phyloP scores from a whole-genome alignment of 768 basidiomycete species.

The Lactifluus volemus region DNA sequence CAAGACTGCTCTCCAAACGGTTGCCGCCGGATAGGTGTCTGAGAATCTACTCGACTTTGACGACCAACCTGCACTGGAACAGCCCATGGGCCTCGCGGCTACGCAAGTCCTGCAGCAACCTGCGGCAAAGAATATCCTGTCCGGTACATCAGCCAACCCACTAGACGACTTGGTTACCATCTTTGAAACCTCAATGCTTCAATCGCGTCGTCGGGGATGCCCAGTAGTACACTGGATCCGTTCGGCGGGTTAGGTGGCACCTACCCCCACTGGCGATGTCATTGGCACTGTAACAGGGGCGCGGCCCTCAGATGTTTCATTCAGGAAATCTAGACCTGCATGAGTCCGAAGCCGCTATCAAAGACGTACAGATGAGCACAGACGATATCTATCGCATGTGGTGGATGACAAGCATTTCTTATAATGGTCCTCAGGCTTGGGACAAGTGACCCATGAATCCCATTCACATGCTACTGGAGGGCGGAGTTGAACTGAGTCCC shows the following conservation, averaged over 20 bases:
- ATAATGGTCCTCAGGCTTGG: too few relatives aligned
- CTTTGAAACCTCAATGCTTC: constrained; percentile 44
- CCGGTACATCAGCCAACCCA: constrained; percentile 80
- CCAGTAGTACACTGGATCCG: constrained; percentile 11
- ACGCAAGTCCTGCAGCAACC: constrained; percentile 65
- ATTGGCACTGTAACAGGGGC: too few relatives aligned
- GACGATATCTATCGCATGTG: too few relatives aligned
- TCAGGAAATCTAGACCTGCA: too few relatives aligned
- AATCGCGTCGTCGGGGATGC: too few relatives aligned
- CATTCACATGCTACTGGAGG: too few relatives aligned
- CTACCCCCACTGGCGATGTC: too few relatives aligned
- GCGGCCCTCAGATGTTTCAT: too few relatives aligned
- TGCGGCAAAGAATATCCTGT: constrained; percentile 63
- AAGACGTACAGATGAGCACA: too few relatives aligned
- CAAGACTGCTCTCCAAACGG: constrained; percentile 83
- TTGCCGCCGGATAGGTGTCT: constrained; percentile 84
- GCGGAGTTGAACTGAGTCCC: too few relatives aligned
- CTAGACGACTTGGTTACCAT: constrained; percentile 91
- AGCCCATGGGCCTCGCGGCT: constrained; percentile 70
- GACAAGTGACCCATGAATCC: too few relatives aligned
- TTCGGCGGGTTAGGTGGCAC: constrained; percentile 12
- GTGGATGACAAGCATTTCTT: neutral
- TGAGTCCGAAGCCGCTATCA: too few relatives aligned
- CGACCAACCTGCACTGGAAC: constrained; percentile 51
- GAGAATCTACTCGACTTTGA: constrained; percentile 96